A percentile compares a stretch with the other conserved stretches of the same genome.
These are phyloP conservation scores for Hygrocybe coccinea DNA, from an alignment of 768 basidiomycete species.

Conservation along the genomic window DNA sequence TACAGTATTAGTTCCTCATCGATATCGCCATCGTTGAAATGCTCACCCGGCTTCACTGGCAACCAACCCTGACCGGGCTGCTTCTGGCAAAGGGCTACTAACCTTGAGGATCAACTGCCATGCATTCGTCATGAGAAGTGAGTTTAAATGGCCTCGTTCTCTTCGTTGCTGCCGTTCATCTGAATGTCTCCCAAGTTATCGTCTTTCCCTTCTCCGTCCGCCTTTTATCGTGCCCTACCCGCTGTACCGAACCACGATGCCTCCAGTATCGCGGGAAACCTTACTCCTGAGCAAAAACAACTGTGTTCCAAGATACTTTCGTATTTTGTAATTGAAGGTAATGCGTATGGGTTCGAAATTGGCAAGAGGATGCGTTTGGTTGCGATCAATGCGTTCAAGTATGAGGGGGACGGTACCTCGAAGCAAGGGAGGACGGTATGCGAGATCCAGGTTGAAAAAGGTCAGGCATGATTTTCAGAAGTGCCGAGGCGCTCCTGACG, in stretches of 20 bases:
- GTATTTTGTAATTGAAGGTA: conserved; percentile 34
- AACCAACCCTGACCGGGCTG: neutral
- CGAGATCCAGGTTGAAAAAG: conserved; percentile 37
- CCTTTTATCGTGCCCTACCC: conserved; percentile 17
- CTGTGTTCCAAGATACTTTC: conserved; percentile 30
- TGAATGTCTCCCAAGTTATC: neutral
- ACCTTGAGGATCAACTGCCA: neutral
- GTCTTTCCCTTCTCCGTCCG: neutral
- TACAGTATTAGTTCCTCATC: too few relatives aligned
- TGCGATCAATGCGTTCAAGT: conserved; percentile 32
- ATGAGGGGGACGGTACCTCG: conserved; percentile 11
- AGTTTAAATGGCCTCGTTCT: neutral
- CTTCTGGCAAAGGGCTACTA: neutral
- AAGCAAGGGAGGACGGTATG: conserved; percentile 34
- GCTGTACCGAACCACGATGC: conserved; percentile 20
- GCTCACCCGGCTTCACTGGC: too few relatives aligned
- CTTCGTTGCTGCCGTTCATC: neutral
- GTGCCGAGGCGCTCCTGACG: too few relatives aligned
- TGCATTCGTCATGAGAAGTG: neutral
- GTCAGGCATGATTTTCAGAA: conserved; percentile 24
- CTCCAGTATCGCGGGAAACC: conserved; percentile 38
- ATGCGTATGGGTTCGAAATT: conserved; percentile 35
- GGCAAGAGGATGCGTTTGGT: conserved; percentile 35
- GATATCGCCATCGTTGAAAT: neutral
- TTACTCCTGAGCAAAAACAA: conserved; percentile 36